These are phyloP conservation scores for Trypanosoma conorhini DNA, from an alignment of 208 protist species.

Conservation along the genomic window DNA sequence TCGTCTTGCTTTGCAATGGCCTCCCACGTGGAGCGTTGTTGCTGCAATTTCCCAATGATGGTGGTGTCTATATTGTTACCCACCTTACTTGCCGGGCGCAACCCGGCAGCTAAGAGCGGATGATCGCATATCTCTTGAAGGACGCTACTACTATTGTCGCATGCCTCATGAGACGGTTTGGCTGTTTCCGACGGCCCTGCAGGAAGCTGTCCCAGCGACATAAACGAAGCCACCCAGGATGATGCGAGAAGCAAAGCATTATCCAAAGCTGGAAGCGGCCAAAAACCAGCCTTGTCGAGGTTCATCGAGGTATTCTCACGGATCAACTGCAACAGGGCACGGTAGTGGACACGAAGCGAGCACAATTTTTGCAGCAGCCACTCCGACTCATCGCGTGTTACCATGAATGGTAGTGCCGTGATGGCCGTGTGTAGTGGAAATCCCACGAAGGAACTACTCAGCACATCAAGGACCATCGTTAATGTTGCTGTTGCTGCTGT, in stretches of 20 bases:
- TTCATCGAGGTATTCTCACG: constrained; percentile 1
- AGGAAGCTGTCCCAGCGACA: constrained; percentile 29
- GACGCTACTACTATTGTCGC: neutral
- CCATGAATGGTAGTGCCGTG: constrained; percentile 66
- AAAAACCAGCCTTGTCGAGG: neutral
- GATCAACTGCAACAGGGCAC: constrained; percentile 8
- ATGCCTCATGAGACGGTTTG: neutral
- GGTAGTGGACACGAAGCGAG: constrained; percentile 17
- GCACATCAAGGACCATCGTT: constrained; percentile 19
- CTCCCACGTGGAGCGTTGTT: constrained; percentile 9
- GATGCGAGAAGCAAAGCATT: constrained; percentile 27
- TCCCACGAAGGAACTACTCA: constrained; percentile 44
- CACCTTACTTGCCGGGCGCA: neutral
- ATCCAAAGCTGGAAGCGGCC: constrained; percentile 28
- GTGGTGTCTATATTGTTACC: neutral
- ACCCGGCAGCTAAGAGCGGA: constrained; percentile 26
- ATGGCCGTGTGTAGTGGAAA: constrained; percentile 67
- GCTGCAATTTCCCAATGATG: constrained; percentile 3
- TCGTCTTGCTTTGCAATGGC: constrained; percentile 16
- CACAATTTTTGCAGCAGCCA: constrained; percentile 65
- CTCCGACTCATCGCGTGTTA: constrained; percentile 48
- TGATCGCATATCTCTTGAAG: constrained; percentile 32
- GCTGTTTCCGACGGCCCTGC: neutral
- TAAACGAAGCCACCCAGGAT: constrained; percentile 36
- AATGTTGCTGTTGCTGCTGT: neutral